Evolutionary conservation across 768 basidiomycete species (phyloP).

Genomic region (Russula brevipes): DNA sequence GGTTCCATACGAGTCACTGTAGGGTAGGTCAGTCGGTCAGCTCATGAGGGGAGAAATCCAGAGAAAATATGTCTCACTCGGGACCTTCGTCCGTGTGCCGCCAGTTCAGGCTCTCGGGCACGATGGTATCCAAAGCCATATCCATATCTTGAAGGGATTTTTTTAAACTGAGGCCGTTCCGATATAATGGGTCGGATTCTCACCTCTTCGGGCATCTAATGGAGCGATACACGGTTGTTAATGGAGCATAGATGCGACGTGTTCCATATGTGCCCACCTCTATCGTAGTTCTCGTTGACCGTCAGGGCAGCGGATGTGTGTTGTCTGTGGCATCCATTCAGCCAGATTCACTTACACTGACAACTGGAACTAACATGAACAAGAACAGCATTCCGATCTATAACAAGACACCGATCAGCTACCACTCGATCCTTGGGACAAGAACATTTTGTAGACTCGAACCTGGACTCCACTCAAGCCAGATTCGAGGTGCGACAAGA

Average conservation of each 20-base stretch:
- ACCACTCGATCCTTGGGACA: neutral
- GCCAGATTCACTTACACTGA: neutral
- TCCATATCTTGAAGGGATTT: constrained; percentile 66
- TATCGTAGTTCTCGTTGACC: constrained; percentile 87
- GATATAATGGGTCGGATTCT: neutral
- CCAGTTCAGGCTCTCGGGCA: constrained; percentile 81
- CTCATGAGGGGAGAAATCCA: neutral
- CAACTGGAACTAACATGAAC: constrained; percentile 58
- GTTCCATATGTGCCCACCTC: constrained; percentile 40
- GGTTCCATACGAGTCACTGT: constrained; percentile 15
- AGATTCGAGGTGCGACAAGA: constrained; percentile 58
- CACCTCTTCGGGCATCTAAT: constrained; percentile 44
- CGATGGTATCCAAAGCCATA: constrained; percentile 86
- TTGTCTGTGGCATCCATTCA: constrained; percentile 38
- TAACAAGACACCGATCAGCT: neutral
- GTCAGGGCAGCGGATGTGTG: constrained; percentile 78
- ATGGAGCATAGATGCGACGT: too few species aligned
- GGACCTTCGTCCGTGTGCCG: constrained; percentile 87
- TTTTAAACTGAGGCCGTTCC: constrained; percentile 30
- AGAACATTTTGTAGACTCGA: constrained; percentile 15
- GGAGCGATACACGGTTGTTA: neutral
- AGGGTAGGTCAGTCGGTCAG: neutral
- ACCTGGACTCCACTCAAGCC: constrained; percentile 67
- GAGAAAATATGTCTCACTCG: constrained; percentile 50
- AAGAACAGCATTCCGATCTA: constrained; percentile 86